phyloP scores from a whole-genome alignment of 2,329 filamentous ascomycete genomes.

The Pleomassaria siparia region DNA sequence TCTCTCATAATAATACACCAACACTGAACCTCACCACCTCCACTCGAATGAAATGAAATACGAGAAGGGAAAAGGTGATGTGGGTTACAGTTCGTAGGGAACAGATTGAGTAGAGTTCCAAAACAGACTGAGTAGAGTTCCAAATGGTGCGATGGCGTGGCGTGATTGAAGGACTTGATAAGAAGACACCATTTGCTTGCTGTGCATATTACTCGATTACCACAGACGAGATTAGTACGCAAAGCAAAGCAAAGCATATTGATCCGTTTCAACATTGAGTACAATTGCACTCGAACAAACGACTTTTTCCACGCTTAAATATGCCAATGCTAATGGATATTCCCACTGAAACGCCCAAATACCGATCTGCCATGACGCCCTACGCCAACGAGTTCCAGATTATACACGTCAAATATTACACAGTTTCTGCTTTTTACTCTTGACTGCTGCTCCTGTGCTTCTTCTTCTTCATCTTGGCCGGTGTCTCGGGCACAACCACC shows the following conservation, averaged over 20 bases:
- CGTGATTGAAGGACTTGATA: too few relatives aligned
- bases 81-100: conserved; percentile 5
- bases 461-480: conserved; percentile 10
- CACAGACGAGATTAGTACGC: too few relatives aligned
- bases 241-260: too few relatives aligned
- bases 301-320: background rate
- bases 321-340: background rate
- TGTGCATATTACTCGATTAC: too few relatives aligned
- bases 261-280: too few relatives aligned
- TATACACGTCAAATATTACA: background rate
- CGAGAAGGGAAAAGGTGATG: conserved; percentile 8
- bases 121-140: background rate
- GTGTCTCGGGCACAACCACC: background rate
- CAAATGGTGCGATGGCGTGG: background rate
- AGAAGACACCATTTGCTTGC: too few relatives aligned
- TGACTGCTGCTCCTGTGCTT: conserved; percentile 4
- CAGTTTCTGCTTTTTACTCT: background rate
- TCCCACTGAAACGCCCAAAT: background rate
- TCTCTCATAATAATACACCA: too few relatives aligned
- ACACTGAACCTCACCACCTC: too few relatives aligned
- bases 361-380: background rate
- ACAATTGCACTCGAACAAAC: background rate
- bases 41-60: too few relatives aligned
- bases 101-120: background rate
- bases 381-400: background rate